Evolutionary conservation across 2,329 filamentous ascomycete genomes (phyloP).

Genomic region (Colletotrichum sp.): DNA sequence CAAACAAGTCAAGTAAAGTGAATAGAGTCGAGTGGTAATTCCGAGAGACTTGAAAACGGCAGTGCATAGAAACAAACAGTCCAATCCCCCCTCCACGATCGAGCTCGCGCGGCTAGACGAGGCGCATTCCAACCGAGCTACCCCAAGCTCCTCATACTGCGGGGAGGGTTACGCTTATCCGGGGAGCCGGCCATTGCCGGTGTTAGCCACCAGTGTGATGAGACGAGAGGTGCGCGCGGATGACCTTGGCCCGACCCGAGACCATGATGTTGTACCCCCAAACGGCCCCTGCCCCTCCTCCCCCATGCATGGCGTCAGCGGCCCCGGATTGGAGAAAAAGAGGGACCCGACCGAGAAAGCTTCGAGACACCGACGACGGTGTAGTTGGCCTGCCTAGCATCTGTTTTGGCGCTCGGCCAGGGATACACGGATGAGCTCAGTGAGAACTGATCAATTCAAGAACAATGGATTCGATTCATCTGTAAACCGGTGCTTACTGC

Average conservation of each 20-base stretch:
- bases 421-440: neutral
- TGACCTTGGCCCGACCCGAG: neutral
- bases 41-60: neutral
- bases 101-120: neutral
- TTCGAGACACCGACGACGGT: neutral
- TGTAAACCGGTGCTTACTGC: neutral
- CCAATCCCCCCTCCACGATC: neutral
- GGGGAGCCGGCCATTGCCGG: conserved; percentile 42
- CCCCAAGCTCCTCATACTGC: neutral
- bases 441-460: neutral
- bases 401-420: neutral
- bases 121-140: neutral
- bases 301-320: conserved; percentile 9
- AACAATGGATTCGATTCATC: neutral
- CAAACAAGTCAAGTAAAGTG: neutral
- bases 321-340: conserved; percentile 13
- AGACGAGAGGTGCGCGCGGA: neutral
- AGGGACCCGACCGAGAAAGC: neutral
- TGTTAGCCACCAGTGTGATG: conserved; percentile 22
- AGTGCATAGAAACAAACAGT: neutral
- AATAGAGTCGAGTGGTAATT: neutral
- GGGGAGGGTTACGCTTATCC: conserved; percentile 19
- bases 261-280: neutral
- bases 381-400: no score
- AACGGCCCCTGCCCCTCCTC: neutral